These are phyloP conservation scores for Gryganskiella cystojenkinii DNA, from an alignment of 192 early-diverging fungal genomes.

Conservation along the genomic window DNA sequence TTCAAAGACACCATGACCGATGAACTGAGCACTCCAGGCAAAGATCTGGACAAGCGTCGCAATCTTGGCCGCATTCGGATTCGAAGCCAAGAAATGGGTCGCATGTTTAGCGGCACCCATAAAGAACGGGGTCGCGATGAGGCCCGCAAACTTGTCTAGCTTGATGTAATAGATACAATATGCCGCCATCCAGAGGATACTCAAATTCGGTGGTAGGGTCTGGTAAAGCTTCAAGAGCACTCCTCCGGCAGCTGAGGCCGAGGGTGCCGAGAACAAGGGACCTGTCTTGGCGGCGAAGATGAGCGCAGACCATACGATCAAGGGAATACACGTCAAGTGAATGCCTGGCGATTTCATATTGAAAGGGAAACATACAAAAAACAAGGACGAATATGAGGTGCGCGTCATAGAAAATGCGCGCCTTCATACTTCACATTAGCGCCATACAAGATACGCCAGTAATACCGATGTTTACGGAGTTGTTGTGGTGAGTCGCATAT, in stretches of 20 bases:
- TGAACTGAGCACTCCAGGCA: conserved; percentile 86
- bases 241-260: conserved; percentile 31
- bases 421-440: no score
- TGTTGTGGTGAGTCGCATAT: conserved; percentile 86
- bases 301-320: conserved; percentile 80
- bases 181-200: conserved; percentile 57
- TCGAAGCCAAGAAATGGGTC: conserved; percentile 62
- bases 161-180: conserved; percentile 80
- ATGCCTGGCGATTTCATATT: no score
- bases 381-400: no score
- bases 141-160: conserved; percentile 71
- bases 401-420: no score
- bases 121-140: conserved; percentile 63
- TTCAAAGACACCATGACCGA: conserved; percentile 86
- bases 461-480: conserved; percentile 76
- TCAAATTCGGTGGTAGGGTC: conserved; percentile 11
- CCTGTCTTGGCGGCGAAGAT: conserved; percentile 64
- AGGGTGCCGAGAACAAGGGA: conserved; percentile 42
- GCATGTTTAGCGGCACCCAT: conserved; percentile 65
- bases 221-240: conserved; percentile 47
- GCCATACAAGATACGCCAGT: no score
- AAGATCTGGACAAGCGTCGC: conserved; percentile 69
- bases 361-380: no score
- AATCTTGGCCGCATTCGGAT: conserved; percentile 53
- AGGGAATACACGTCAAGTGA: conserved; percentile 89